Evolutionary conservation across 306 rosid genomes (phyloP), one percentile per base, ranked within the genome.

Genomic region (Fragaria iinumae): DNA sequence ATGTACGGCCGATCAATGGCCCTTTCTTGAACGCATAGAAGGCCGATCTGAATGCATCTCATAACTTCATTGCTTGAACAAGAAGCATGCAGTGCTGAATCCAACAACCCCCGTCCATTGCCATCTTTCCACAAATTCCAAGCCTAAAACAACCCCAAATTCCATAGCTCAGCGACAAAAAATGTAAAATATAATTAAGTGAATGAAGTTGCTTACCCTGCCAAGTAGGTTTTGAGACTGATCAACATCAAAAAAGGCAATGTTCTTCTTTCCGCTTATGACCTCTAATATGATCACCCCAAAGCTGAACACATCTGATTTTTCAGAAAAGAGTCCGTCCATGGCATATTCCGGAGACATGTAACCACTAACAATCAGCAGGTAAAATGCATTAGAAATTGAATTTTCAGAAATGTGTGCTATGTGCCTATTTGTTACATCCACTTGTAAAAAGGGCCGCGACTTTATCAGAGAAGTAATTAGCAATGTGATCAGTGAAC

Each of bases 21-120:
- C 36, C 79, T 76, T 76, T 76, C 72, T 76, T 76, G 79, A 13
- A 76, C 79, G 18, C 79, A 76, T 18, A 76, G 53, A 25, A 76
- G 73, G 38, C 73, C 79, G 52, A 76, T 49, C 48, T 66, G 73
- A 48, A 76, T 64, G 63, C 29, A 49, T 23, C 79, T 65, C 66
- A 41, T 23, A 34, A 67, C 73, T 65, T 76, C 79, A 50, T 17
- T 18, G 52, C 49, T 76, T 38, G 73, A 64, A 66, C 55, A 32
- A 7, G 66, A 76, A 10, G 25, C 53, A 5, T 6, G n/a, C 43
- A 49, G 25, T 38, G 73, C 52, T 23, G 39, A 4, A 67, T 65
- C 80, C 52, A 76, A 25, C 64, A 52, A 38, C 66, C 53, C 73
- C 65, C 66, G 14, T 62, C 73, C 14, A 1, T 76, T 67, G 52